Evolutionary conservation across 2,329 filamentous ascomycete genomes (phyloP), one percentile per base, ranked within the genome.

Genomic region (Paecilomyces sp.): DNA sequence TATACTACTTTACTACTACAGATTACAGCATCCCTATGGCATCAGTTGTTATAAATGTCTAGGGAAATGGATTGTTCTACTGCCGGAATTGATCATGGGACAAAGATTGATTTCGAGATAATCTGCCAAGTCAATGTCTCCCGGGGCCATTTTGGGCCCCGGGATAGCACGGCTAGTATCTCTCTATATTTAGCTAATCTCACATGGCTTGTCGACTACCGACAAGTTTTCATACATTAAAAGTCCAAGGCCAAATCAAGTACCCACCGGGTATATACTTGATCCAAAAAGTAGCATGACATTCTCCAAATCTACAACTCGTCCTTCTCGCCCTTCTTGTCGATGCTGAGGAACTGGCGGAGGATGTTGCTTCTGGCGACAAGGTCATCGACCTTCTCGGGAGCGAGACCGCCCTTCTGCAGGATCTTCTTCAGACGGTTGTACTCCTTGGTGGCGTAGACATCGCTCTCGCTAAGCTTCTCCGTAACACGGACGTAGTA

Each of bases 401-500:
- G 87, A 4, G 90, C 89, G 56, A 97, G 82, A 62, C 90, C 91
- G 63, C 92, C 91, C 85, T 96, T 96, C 77, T 85, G 83, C 63
- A 97, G 79, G 66, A 97, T 84, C 66, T 88, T 86, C 68, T 91
- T 84, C 63, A 97, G 82, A 64, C 93, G 85, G 62, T 86, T 83
- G 63, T 92, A 81, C 82, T 97, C 93, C 86, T 96, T 97, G 72
- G 85, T 80, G 55, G 87, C 91, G 72, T 91, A 97, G 57, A 82
- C 88, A 62, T 89, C 82, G 78, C 89, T 95, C 75, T 88, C 82
- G 72, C 80, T 82, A 64, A 94, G 80, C 86, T 97, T 97, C 74
- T 90, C 85, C 62, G 94, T 89, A 58, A 96, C 92, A 74, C 90
- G 91, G 74, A 94, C 82, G 76, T 99, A 97, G 85, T 99, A 99